Conservation (phyloP, 441 rosid genomes). For the Adansonia rubrostipa region DNA sequence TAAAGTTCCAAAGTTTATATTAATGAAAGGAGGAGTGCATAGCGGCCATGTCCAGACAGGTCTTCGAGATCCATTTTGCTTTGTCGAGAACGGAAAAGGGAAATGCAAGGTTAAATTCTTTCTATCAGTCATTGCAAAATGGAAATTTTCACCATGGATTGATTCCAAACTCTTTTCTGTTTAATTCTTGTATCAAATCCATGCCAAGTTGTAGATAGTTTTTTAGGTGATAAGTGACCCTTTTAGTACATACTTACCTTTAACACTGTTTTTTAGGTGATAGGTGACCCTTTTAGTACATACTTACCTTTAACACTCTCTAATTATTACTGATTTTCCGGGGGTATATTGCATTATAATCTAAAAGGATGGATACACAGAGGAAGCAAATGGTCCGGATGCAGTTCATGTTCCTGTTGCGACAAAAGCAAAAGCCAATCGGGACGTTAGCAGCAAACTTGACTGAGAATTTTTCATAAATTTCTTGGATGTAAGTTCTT, state of each 20-base stretch:
- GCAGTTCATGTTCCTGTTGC: conserved; percentile 82
- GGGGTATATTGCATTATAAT: not conserved
- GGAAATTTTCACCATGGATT: not conserved
- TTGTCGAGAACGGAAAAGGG: conserved; percentile 54
- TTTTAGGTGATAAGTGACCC: not conserved
- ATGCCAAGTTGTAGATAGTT: not conserved
- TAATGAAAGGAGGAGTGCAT: conserved; percentile 64
- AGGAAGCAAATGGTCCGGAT: conserved; percentile 58
- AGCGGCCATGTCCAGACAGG: conserved; percentile 88
- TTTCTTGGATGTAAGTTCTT: conserved; percentile 76
- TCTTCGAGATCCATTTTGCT: conserved; percentile 69
- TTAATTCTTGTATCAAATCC: too few species aligned
- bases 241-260: not conserved
- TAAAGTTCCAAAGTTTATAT: conserved; percentile 58
- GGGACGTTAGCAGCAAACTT: conserved; percentile 50
- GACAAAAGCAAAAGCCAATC: conserved; percentile 63
- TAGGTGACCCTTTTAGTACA: not conserved
- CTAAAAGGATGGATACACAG: conserved; percentile 80
- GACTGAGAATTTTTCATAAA: conserved; percentile 62
- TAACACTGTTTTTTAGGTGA: not conserved
- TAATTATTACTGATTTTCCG: not conserved
- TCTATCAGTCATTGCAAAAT: not conserved
- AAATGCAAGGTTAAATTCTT: conserved; percentile 63
- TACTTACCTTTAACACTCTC: not conserved
- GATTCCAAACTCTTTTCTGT: too few species aligned